Conservation (phyloP, 179 eudicot species). For the Spinacia oleracea region DNA sequence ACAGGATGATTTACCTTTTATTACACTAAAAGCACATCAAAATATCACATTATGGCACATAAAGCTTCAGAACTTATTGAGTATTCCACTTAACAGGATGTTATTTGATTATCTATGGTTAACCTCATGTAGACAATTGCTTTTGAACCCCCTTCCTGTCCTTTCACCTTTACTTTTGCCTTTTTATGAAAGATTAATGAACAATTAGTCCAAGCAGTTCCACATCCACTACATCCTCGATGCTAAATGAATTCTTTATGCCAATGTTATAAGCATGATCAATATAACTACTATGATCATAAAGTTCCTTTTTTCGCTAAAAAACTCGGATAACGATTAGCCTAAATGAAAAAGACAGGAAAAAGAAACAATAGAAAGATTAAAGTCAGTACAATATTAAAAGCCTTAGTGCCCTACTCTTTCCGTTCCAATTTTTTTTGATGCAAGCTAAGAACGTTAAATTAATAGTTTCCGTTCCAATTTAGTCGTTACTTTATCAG, state of each 20-base stretch:
- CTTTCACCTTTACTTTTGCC: not conserved
- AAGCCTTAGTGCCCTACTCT: not conserved
- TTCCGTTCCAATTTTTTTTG: too few relatives aligned
- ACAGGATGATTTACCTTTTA: constrained; percentile 4
- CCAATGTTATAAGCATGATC: constrained; percentile 21
- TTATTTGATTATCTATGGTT: not conserved
- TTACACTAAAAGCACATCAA: not conserved
- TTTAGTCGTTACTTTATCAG: too few relatives aligned
- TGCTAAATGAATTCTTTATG: not conserved
- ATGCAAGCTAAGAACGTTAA: too few relatives aligned
- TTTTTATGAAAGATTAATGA: constrained; percentile 7
- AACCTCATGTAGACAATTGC: constrained; percentile 2
- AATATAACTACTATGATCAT: constrained; percentile 9
- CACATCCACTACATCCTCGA: constrained; percentile 16
- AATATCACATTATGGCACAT: not conserved
- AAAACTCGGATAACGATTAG: not conserved
- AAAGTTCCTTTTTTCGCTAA: constrained; percentile 17
- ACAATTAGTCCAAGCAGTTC: constrained; percentile 2
- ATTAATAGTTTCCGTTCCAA: too few relatives aligned
- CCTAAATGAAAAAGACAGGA: not conserved
- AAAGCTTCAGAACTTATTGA: not conserved
- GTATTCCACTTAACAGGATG: not conserved
- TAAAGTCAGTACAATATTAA: not conserved
- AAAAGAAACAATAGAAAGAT: constrained; percentile 4
- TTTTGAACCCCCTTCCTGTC: not conserved